These are phyloP conservation scores for Sclerotinia glacialis DNA, from an alignment of 2,329 filamentous ascomycete genomes.

Conservation along the genomic window DNA sequence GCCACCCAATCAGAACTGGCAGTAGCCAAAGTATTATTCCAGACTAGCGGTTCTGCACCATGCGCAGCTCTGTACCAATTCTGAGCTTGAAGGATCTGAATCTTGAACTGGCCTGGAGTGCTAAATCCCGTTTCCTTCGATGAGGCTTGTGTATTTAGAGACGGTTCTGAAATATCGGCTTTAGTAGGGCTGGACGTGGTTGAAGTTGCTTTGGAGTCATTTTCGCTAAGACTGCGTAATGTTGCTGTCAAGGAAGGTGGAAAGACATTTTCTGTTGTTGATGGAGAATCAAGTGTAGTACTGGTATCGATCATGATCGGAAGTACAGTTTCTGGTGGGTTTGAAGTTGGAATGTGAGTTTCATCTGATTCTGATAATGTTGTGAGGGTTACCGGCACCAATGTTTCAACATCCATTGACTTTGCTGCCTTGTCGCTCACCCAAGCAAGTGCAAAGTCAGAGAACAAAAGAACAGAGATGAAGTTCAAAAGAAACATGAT, in stretches of 20 bases:
- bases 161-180: not conserved
- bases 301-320: not conserved
- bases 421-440: not conserved
- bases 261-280: not conserved
- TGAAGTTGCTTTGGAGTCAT: not conserved
- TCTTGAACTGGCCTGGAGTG: not conserved
- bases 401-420: not conserved
- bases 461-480: not conserved
- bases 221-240: not conserved
- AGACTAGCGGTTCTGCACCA: not conserved
- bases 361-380: not conserved
- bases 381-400: not conserved
- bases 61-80: conserved; percentile 12
- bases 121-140: not conserved
- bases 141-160: not conserved
- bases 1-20: not conserved
- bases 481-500: not conserved
- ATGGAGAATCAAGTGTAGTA: too few relatives aligned
- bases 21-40: conserved; percentile 10
- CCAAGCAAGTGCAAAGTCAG: not conserved
- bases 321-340: too few relatives aligned
- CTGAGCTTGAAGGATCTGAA: not conserved
- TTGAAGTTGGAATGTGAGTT: not conserved
- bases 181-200: not conserved
- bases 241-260: not conserved